Evolutionary conservation across 1,284 basidiomycete species (phyloP).

Genomic region (Ustilago cynodontis): DNA sequence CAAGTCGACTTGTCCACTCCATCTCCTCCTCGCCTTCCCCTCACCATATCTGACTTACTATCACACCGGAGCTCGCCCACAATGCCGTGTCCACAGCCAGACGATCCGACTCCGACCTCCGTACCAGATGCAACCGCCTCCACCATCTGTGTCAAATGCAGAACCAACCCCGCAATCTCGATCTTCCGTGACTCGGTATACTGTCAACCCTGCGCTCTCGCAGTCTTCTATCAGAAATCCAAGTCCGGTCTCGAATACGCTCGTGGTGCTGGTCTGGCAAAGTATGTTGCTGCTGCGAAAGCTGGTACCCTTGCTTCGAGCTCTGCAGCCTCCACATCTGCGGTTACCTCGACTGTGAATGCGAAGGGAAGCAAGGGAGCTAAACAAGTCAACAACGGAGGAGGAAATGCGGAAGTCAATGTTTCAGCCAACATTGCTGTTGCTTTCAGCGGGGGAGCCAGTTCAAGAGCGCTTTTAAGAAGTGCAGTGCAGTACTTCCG

Average conservation of each 20-base stretch:
- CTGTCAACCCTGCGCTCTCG: constrained; percentile 52
- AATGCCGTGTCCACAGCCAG: constrained; percentile 52
- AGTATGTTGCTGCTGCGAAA: constrained; percentile 41
- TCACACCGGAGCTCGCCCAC: background rate
- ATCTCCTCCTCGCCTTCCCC: background rate
- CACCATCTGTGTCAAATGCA: constrained; percentile 55
- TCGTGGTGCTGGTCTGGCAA: constrained; percentile 56
- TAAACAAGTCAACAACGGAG: constrained; percentile 32
- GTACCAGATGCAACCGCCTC: background rate
- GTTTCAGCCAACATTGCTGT: constrained; percentile 42
- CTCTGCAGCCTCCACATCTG: constrained; percentile 7
- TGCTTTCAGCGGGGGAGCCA: constrained; percentile 34
- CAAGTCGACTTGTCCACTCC: background rate
- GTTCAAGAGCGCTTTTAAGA: constrained; percentile 33
- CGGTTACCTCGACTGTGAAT: background rate
- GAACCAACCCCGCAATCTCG: constrained; percentile 27
- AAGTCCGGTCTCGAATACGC: constrained; percentile 56
- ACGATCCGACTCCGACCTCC: constrained; percentile 19
- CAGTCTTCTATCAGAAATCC: constrained; percentile 56
- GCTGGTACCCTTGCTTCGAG: background rate
- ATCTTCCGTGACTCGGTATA: constrained; percentile 59
- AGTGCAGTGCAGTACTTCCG: constrained; percentile 39
- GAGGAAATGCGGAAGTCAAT: constrained; percentile 31
- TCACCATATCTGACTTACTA: background rate
- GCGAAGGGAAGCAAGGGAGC: constrained; percentile 2